Percentiles rank a stretch among this genome's conserved stretches.
These are phyloP conservation scores for Fusarium staphyleae DNA, from an alignment of 2,329 filamentous ascomycete genomes.

Conservation along the genomic window DNA sequence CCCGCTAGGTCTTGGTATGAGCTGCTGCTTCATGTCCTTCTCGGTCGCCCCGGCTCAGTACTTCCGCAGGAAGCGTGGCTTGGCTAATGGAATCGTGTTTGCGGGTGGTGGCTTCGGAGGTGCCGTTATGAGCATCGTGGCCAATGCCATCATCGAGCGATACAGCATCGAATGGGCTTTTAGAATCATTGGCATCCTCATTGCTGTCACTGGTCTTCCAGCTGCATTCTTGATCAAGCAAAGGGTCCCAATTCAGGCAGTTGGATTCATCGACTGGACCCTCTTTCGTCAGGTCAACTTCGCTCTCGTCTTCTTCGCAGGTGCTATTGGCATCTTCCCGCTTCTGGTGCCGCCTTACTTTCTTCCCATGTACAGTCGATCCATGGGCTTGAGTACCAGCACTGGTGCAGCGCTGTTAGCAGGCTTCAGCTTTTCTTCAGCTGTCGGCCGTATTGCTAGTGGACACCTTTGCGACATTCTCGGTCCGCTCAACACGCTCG, in stretches of 20 bases:
- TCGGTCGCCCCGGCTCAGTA: constrained; percentile 54
- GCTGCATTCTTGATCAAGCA: constrained; percentile 62
- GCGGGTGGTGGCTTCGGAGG: constrained; percentile 64
- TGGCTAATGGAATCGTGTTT: constrained; percentile 63
- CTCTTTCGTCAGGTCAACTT: constrained; percentile 62
- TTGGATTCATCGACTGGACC: constrained; percentile 58
- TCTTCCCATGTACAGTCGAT: constrained; percentile 61
- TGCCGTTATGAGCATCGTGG: constrained; percentile 57
- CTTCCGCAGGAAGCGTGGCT: constrained; percentile 59
- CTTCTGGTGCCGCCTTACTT: constrained; percentile 69
- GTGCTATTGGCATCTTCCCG: constrained; percentile 64
- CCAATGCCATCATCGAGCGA: constrained; percentile 55
- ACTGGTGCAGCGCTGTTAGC: constrained; percentile 65
- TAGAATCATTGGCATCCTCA: constrained; percentile 59
- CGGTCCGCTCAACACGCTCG: constrained; percentile 63
- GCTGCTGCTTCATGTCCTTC: constrained; percentile 31
- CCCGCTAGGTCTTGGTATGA: constrained; percentile 44
- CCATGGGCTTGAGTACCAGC: constrained; percentile 60
- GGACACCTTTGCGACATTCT: constrained; percentile 62
- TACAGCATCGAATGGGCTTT: constrained; percentile 60
- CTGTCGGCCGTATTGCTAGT: constrained; percentile 61
- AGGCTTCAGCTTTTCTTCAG: constrained; percentile 67
- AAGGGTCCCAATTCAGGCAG: constrained; percentile 37
- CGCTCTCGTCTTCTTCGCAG: constrained; percentile 59
- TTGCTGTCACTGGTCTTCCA: constrained; percentile 61